Evolutionary conservation across 2,329 filamentous ascomycete species (phyloP).

Genomic region (Colletotrichum horii): DNA sequence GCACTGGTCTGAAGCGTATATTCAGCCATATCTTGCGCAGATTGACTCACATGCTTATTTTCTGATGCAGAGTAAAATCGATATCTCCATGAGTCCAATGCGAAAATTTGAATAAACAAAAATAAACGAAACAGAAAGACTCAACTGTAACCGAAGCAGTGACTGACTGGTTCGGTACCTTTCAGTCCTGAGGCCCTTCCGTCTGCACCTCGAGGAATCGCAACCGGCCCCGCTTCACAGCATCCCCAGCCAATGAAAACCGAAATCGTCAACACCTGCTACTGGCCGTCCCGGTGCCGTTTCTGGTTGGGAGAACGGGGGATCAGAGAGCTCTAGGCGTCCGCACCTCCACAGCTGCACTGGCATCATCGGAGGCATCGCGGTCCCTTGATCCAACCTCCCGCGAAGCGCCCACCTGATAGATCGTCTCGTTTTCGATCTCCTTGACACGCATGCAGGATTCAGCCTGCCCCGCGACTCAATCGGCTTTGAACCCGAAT

Average conservation of each 20-base stretch:
- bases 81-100: background rate
- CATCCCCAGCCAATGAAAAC: background rate
- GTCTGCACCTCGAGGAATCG: background rate
- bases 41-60: background rate
- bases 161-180: background rate
- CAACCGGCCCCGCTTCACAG: background rate
- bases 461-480: background rate
- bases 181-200: background rate
- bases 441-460: background rate
- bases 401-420: background rate
- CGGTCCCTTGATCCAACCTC: background rate
- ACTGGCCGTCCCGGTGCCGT: constrained; percentile 1
- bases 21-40: background rate
- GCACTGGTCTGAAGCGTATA: background rate
- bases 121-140: background rate
- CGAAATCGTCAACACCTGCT: background rate
- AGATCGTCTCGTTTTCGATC: background rate
- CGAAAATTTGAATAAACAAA: background rate
- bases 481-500: background rate
- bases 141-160: background rate
- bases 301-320: background rate
- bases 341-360: background rate
- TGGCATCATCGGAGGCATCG: constrained; percentile 12
- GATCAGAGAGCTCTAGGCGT: constrained; percentile 4
- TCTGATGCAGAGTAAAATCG: background rate